Conservation (phyloP, 208 protist species). For the Crithidia fasciculata region DNA sequence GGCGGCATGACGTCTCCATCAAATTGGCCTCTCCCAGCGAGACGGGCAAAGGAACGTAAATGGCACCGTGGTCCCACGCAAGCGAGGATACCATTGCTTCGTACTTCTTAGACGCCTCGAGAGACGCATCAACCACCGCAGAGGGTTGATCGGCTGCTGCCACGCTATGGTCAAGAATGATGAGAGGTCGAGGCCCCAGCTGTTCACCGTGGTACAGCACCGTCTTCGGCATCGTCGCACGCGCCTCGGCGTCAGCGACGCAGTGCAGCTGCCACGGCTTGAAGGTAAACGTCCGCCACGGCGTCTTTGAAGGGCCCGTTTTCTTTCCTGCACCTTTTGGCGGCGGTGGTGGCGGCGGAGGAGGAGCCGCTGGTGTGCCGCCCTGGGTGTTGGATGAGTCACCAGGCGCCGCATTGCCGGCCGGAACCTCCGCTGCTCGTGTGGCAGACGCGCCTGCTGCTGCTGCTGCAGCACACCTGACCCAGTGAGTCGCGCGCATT, state of each 20-base stretch:
- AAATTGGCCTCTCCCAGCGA: conserved; percentile 38
- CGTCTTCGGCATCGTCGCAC: conserved; percentile 38
- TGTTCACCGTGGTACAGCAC: conserved; percentile 72
- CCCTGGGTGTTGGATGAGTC: background rate
- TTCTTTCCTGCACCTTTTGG: conserved; percentile 14
- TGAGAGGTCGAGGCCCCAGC: conserved; percentile 78
- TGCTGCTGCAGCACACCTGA: conserved; percentile 5
- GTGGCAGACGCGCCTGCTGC: background rate
- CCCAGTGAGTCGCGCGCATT: conserved; percentile 12
- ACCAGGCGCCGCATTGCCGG: background rate
- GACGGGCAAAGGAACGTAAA: conserved; percentile 74
- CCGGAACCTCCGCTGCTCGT: background rate
- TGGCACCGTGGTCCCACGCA: conserved; percentile 70
- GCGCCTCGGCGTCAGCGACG: conserved; percentile 29
- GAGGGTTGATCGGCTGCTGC: conserved; percentile 13
- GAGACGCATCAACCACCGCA: conserved; percentile 16
- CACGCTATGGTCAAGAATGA: conserved; percentile 80
- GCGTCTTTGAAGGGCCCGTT: conserved; percentile 16
- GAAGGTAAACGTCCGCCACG: conserved; percentile 55
- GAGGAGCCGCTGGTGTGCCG: background rate
- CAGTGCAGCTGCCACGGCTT: conserved; percentile 65
- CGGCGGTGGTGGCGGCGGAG: conserved; percentile 13
- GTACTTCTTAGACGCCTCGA: conserved; percentile 59
- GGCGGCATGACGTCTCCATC: conserved; percentile 63
- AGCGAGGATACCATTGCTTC: conserved; percentile 66